Evolutionary conservation across 805 yeast species (phyloP), one percentile per base, ranked within the genome.

Genomic region (Spathaspora gorwiae): DNA sequence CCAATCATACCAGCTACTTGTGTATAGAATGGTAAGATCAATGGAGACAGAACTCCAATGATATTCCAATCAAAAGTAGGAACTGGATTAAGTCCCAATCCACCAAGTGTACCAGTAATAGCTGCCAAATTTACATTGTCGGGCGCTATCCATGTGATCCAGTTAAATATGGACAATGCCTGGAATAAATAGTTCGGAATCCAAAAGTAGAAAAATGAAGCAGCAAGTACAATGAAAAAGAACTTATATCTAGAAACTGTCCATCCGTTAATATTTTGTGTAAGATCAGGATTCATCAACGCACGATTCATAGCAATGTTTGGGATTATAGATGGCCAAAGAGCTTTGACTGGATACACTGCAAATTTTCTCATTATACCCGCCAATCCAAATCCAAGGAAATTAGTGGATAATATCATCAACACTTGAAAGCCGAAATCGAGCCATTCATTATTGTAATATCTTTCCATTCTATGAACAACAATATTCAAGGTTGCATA

Each of bases 101-200:
- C 83, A 26, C 47, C 39, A 8, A 51, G 45, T 12, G 66, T 56
- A 26, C 85, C 84, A 10, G 81, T 75, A n/a, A 80, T 58, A 7
- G 60, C 54, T 12, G 78, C 77, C 43, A 80, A 57, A 51, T 72
- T 70, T 47, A 71, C 64, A 55, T 76, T 78, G 34, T 70, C 48
- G 11, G 83, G 84, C 5, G 62, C 60, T 39, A 79, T 79, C 84
- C 84, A 80, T 3, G 78, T 70, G 52, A 77, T 68, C 86, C 85
- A 81, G 52, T 72, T 70, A 60, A 75, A 75, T 2, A 62, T 54
- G 6, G 73, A 70, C 9, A 75, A 54, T 3, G 75, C 76, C 12
- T 54, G 48, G 52, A 74, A 72, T 8, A 73, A 36, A 48, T 68
- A 75, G 44, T 68, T 54, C 31, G 79, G 79, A 19, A 75, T 19